Conservation (phyloP, 768 basidiomycete genomes). For the Rhizopogon rudus region DNA sequence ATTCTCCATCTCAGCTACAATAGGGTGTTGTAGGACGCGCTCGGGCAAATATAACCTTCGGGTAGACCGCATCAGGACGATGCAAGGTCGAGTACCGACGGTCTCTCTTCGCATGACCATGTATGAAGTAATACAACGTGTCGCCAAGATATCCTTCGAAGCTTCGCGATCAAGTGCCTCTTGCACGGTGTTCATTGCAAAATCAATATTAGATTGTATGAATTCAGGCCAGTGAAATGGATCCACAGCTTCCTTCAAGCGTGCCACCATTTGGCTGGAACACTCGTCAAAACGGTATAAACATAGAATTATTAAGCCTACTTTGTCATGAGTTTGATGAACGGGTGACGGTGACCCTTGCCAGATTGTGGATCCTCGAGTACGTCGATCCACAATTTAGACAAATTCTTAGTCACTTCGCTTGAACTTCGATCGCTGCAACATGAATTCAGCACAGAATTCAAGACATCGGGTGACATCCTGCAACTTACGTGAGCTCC, state of each 20-base stretch:
- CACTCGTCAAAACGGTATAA: not conserved
- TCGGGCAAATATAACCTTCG: constrained; percentile 21
- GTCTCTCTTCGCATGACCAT: constrained; percentile 24
- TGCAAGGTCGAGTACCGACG: constrained; percentile 23
- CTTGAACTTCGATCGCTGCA: constrained; percentile 23
- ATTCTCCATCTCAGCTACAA: constrained; percentile 23
- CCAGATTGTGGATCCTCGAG: constrained; percentile 13
- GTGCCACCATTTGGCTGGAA: constrained; percentile 17
- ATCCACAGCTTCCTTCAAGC: constrained; percentile 17
- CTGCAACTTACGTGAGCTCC: constrained; percentile 19
- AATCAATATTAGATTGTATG: constrained; percentile 14
- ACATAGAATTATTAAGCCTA: constrained; percentile 3
- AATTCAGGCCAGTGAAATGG: constrained; percentile 26
- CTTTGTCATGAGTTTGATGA: constrained; percentile 20
- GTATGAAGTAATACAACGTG: constrained; percentile 19
- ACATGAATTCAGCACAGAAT: not conserved
- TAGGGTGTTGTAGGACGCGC: constrained; percentile 14
- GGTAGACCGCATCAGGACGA: constrained; percentile 24
- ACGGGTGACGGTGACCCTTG: constrained; percentile 16
- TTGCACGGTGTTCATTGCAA: constrained; percentile 16
- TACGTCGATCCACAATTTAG: constrained; percentile 20
- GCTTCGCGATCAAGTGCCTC: constrained; percentile 24
- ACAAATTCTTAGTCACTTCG: constrained; percentile 7
- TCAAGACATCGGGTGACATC: not conserved
- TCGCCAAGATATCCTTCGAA: constrained; percentile 6